Percentiles rank a stretch among this genome's conserved stretches.
phyloP scores from a whole-genome alignment of 441 rosid species.

The Jatropha podagrica region DNA sequence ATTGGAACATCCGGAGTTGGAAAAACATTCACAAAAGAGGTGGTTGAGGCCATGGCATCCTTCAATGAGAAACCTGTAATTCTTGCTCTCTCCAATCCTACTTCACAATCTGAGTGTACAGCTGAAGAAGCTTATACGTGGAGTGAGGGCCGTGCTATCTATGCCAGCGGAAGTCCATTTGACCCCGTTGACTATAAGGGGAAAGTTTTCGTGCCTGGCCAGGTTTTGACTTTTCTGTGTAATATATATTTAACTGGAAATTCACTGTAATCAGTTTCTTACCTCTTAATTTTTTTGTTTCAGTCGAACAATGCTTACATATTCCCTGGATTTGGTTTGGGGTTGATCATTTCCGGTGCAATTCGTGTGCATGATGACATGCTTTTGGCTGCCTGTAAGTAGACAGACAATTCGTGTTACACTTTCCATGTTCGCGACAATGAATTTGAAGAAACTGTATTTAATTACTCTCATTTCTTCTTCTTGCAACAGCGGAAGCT shows the following conservation, averaged over 20 bases:
- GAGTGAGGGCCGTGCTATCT: constrained; percentile 93
- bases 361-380: constrained; percentile 89
- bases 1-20: constrained; percentile 97
- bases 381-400: constrained; percentile 98
- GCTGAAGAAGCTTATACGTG: constrained; percentile 98
- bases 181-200: constrained; percentile 78
- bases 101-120: constrained; percentile 96
- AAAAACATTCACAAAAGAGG: constrained; percentile 84
- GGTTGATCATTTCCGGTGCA: constrained; percentile 85
- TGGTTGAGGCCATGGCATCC: constrained; percentile 84
- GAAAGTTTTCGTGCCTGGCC: constrained; percentile 76
- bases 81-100: constrained; percentile 93
- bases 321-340: constrained; percentile 97
- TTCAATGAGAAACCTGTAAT: constrained; percentile 86
- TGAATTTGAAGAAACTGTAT: neutral
- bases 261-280: constrained; percentile 2
- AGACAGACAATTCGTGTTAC: neutral
- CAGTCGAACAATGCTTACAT: constrained; percentile 97
- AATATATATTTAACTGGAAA: constrained; percentile 5
- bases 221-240: constrained; percentile 45
- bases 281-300: neutral
- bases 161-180: constrained; percentile 97
- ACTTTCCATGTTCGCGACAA: neutral
- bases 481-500: constrained; percentile 72
- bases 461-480: constrained; percentile 3